These are phyloP conservation scores for Stagonosporopsis chrysanthemi DNA, from an alignment of 2,329 filamentous ascomycete genomes.

Conservation along the genomic window DNA sequence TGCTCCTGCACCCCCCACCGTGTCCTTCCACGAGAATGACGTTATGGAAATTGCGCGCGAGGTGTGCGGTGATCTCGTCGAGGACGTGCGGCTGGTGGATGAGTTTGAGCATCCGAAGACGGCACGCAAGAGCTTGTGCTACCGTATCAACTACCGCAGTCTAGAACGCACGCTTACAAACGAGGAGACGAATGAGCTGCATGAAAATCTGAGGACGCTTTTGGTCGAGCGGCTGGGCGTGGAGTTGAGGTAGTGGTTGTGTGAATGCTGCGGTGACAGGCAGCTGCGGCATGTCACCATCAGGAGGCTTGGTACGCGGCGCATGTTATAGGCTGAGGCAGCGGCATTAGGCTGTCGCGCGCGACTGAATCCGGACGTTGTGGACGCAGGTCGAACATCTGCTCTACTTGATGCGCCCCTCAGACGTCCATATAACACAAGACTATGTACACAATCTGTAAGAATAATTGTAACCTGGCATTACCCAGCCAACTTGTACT, in stretches of 20 bases:
- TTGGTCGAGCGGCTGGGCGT: constrained; percentile 78
- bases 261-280: not conserved
- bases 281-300: not conserved
- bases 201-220: constrained; percentile 69
- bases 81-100: constrained; percentile 86
- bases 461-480: not conserved
- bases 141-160: constrained; percentile 92
- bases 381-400: not conserved
- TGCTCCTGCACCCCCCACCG: constrained; percentile 28
- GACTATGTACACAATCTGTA: not conserved
- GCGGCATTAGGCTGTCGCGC: not conserved
- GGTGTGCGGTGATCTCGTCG: constrained; percentile 81
- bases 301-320: not conserved
- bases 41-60: constrained; percentile 93
- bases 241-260: constrained; percentile 68
- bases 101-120: constrained; percentile 89
- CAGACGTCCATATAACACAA: not conserved
- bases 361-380: not conserved
- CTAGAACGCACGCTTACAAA: constrained; percentile 90
- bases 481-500: not conserved
- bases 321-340: not conserved
- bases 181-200: constrained; percentile 77
- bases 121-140: constrained; percentile 83
- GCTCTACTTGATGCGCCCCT: not conserved
- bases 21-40: constrained; percentile 87